phyloP scores from a whole-genome alignment of 768 basidiomycete genomes.

The Suillus weaverae region DNA sequence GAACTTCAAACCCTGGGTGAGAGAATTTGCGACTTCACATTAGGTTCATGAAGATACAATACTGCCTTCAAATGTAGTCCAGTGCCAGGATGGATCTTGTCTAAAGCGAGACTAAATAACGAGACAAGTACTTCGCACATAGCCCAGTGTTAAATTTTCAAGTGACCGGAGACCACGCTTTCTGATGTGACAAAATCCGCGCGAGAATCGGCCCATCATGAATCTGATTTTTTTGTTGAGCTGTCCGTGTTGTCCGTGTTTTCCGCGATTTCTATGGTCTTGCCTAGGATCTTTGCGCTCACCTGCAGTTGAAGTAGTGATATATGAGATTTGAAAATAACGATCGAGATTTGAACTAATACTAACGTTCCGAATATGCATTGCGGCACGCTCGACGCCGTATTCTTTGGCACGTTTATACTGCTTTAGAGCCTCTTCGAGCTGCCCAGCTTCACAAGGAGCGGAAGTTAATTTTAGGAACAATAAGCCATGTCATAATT shows the following conservation, averaged over 20 bases:
- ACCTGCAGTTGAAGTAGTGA: conserved; percentile 47
- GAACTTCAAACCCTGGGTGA: not conserved
- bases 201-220: conserved; percentile 20
- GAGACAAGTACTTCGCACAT: not conserved
- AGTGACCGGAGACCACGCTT: not conserved
- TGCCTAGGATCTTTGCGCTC: conserved; percentile 75
- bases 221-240: conserved; percentile 25
- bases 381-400: conserved; percentile 79
- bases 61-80: not conserved
- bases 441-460: conserved; percentile 58
- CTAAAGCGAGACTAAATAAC: conserved; percentile 4
- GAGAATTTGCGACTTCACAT: not conserved
- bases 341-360: conserved; percentile 19
- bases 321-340: conserved; percentile 17
- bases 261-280: conserved; percentile 52
- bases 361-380: conserved; percentile 83
- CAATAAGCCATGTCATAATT: conserved; percentile 32
- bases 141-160: not conserved
- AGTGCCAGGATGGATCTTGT: not conserved
- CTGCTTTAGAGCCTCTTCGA: conserved; percentile 78
- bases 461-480: conserved; percentile 33
- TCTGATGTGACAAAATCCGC: not conserved
- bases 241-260: conserved; percentile 33
- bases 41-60: not conserved
- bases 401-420: conserved; percentile 77